Conservation (phyloP, 768 basidiomycete genomes). For the Solioccasus polychromus region DNA sequence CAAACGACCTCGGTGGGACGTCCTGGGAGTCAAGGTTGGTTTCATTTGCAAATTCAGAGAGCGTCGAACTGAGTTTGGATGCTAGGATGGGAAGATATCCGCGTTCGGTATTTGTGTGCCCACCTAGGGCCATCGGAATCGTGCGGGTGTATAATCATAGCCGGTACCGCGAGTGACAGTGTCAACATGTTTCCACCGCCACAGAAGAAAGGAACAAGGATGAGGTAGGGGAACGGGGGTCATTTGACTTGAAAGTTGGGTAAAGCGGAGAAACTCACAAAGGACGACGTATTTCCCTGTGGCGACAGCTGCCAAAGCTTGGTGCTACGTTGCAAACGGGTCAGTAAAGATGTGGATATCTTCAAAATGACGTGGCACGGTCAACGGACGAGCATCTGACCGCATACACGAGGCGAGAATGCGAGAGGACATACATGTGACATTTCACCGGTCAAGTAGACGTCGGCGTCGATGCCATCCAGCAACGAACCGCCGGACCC, state of each 20-base stretch:
- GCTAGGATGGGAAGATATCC: slow-evolving; percentile 82
- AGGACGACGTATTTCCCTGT: slow-evolving; percentile 77
- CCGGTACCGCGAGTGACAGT: slow-evolving; percentile 15
- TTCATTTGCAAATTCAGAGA: slow-evolving; percentile 30
- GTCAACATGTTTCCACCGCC: slow-evolving; percentile 11
- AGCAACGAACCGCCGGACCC: slow-evolving; percentile 85
- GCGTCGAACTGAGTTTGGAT: slow-evolving; percentile 57
- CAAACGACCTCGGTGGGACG: slow-evolving; percentile 23
- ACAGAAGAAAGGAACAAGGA: slow-evolving; percentile 8
- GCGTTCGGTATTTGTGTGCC: slow-evolving; percentile 94
- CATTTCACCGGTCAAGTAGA: slow-evolving; percentile 94
- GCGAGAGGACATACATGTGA: slow-evolving; percentile 57
- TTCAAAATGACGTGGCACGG: slow-evolving; percentile 13
- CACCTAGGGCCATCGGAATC: slow-evolving; percentile 47
- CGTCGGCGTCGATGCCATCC: slow-evolving; percentile 68
- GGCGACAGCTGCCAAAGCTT: slow-evolving; percentile 79
- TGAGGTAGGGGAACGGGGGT: not conserved
- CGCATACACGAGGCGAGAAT: slow-evolving; percentile 10
- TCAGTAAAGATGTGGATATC: slow-evolving; percentile 1
- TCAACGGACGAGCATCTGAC: not conserved
- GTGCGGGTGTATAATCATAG: slow-evolving; percentile 7
- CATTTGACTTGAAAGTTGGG: not conserved
- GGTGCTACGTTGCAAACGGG: slow-evolving; percentile 55
- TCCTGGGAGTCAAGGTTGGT: slow-evolving; percentile 1
- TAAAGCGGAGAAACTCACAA: slow-evolving; percentile 48